A percentile compares a stretch with the other conserved stretches of the same genome.
These are phyloP conservation scores for Solanum verrucosum DNA, from an alignment of 257 asterid genomes.

Conservation along the genomic window DNA sequence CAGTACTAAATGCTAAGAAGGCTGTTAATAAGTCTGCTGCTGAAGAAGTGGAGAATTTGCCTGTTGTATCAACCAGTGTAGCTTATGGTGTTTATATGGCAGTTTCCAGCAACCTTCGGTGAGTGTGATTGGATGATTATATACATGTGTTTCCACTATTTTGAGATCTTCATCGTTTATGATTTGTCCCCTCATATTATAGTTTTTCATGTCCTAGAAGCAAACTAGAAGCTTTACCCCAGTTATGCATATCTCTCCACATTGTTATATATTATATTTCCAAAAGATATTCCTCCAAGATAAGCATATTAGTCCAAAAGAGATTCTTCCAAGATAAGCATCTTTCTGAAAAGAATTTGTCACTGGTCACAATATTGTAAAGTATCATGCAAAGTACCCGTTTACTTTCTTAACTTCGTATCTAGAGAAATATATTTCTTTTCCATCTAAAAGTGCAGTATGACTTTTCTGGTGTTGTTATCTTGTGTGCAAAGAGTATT, in stretches of 20 bases:
- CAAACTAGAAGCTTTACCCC: not conserved
- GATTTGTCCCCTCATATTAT: not conserved
- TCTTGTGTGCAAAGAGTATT: not conserved
- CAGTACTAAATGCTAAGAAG: constrained; percentile 64
- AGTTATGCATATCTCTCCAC: not conserved
- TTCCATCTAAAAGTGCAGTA: not conserved
- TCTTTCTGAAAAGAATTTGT: not conserved
- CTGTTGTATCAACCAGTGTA: constrained; percentile 64
- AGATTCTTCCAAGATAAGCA: not conserved
- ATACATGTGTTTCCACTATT: not conserved
- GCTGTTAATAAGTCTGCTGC: constrained; percentile 48
- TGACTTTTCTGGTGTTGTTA: not conserved
- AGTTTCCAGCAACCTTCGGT: constrained; percentile 91
- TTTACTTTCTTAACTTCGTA: not conserved
- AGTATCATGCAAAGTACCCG: not conserved
- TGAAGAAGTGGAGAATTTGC: constrained; percentile 68
- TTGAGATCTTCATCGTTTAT: not conserved
- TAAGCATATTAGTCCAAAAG: not conserved
- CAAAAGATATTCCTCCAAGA: not conserved
- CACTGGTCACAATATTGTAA: not conserved
- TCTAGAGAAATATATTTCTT: not conserved
- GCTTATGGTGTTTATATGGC: constrained; percentile 94
- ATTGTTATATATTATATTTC: not conserved
- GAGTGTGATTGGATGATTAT: constrained; percentile 10
- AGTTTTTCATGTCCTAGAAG: not conserved